Evolutionary conservation across 2,329 filamentous ascomycete genomes (phyloP), one percentile per base, ranked within the genome.

Genomic region (Apiospora pterosperma): DNA sequence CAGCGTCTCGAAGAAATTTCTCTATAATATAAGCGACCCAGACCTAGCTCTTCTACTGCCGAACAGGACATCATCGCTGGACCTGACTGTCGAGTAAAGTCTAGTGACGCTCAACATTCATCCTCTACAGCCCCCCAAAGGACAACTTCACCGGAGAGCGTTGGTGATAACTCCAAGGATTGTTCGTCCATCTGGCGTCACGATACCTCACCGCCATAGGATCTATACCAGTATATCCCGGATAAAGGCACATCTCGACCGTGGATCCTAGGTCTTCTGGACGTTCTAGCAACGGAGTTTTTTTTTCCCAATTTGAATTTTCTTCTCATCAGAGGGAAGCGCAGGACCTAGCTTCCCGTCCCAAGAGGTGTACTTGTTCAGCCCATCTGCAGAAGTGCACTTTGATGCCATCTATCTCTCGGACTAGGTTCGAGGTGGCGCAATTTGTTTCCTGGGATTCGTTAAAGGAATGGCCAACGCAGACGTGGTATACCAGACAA

Each of bases 401-500:
- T 44, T 63, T 66, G 55, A 34, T 64, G 31, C 62, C 59, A 31
- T 62, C 38, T 25, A 21, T 55, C 38, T 59, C 64, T 66, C 62
- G 62, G 63, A 58, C 60, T 64, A 66, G 65, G 63, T 55, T 62
- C 65, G 60, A 62, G 65, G 60, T 60, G 61, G 59, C 60, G 41
- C 60, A 12, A n/a, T 62, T 66, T 60, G 34, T 42, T n/a, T 59
- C 28, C 36, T 12, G 8, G 39, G 38, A 62, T 28, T 55, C 36
- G 19, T 58, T 25, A 25, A 25, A 42, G 62, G 59, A 59, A 66
- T 66, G 65, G 62, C 62, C 41, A 62, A 62, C 58, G 62, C 23
- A 61, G 65, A 62, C 58, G 36, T 36, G 58, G n/a, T 60, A 36
- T 36, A 60, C 11, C 58, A 60, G 21, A 78, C 63, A 58, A 59